These are phyloP conservation scores for Penicillium sp. DNA, from an alignment of 2,329 filamentous ascomycete genomes.

Conservation along the genomic window DNA sequence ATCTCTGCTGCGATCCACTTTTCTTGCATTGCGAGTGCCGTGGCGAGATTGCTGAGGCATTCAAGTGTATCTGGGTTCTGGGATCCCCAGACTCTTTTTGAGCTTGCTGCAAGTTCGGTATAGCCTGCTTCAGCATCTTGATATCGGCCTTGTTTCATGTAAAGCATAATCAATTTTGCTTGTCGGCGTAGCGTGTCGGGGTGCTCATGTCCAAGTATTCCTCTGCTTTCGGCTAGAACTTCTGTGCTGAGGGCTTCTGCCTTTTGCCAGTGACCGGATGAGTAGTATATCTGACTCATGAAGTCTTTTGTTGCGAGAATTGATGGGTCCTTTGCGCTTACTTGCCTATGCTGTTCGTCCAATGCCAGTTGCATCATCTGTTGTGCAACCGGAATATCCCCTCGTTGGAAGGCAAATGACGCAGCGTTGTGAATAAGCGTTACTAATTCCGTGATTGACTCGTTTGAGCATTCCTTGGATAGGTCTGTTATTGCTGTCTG, in stretches of 20 bases:
- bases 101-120: background rate
- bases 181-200: background rate
- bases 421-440: background rate
- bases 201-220: background rate
- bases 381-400: background rate
- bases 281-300: background rate
- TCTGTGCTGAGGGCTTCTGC: background rate
- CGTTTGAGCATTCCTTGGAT: background rate
- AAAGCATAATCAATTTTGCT: background rate
- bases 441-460: background rate
- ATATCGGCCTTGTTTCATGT: background rate
- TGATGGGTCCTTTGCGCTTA: background rate
- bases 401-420: background rate
- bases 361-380: background rate
- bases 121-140: background rate
- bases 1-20: background rate
- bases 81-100: background rate
- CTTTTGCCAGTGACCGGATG: background rate
- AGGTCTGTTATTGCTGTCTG: background rate
- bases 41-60: background rate
- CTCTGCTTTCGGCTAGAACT: background rate
- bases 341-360: background rate
- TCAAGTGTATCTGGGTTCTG: slow-evolving; percentile 1
- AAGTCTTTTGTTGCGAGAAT: background rate
- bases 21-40: background rate